Evolutionary conservation across 2,329 filamentous ascomycete genomes (phyloP).

Genomic region (Penicillium paneum): DNA sequence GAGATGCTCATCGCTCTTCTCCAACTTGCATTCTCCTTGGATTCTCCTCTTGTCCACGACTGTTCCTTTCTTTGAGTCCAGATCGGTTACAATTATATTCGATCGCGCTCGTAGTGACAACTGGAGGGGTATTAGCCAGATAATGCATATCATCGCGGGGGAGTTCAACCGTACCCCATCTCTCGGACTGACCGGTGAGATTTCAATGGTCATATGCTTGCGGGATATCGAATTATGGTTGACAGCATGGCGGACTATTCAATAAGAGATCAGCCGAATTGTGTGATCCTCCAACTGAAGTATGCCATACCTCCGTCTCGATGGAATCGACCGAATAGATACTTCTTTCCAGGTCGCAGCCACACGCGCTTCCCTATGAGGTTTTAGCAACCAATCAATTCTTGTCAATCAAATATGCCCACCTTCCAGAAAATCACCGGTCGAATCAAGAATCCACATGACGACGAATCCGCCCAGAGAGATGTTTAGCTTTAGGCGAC

Average conservation of each 20-base stretch:
- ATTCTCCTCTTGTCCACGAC: slow-evolving; percentile 70
- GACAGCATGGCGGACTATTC: slow-evolving; percentile 65
- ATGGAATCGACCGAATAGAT: slow-evolving; percentile 78
- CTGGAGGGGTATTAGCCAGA: slow-evolving; percentile 38
- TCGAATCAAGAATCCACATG: slow-evolving; percentile 64
- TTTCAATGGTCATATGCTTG: slow-evolving; percentile 76
- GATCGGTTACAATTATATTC: slow-evolving; percentile 69
- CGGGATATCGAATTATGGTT: slow-evolving; percentile 80
- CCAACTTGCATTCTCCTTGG: slow-evolving; percentile 60
- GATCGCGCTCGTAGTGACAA: slow-evolving; percentile 64
- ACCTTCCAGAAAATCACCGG: slow-evolving; percentile 48
- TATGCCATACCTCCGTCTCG: slow-evolving; percentile 54
- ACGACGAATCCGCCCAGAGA: slow-evolving; percentile 7
- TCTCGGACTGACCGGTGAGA: slow-evolving; percentile 62
- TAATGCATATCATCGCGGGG: neutral
- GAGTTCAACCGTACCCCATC: slow-evolving; percentile 57
- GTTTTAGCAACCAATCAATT: slow-evolving; percentile 9
- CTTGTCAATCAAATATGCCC: slow-evolving; percentile 38
- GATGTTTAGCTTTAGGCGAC: slow-evolving; percentile 3
- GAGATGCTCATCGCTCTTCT: slow-evolving; percentile 54
- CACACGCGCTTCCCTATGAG: slow-evolving; percentile 67
- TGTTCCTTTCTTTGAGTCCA: slow-evolving; percentile 81
- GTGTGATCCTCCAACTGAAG: neutral
- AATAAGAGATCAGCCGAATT: neutral
- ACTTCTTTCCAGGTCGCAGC: slow-evolving; percentile 80